These are phyloP conservation scores for Xylariomycetidae sp. DNA, from an alignment of 2,329 filamentous ascomycete species.

Conservation along the genomic window DNA sequence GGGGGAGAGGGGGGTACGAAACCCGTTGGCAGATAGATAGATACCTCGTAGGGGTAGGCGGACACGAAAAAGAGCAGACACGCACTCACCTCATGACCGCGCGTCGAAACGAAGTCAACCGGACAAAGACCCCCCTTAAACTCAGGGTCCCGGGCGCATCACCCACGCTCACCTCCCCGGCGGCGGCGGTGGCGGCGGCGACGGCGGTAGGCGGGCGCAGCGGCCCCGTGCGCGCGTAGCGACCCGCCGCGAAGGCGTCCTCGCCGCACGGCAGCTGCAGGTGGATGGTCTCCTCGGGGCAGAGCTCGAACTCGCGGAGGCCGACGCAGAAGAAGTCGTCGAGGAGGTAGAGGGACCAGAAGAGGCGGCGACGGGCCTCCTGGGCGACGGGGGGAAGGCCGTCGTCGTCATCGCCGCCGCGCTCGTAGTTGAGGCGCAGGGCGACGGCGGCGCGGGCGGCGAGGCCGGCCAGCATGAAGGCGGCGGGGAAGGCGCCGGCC, in stretches of 20 bases:
- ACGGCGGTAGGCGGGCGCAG: conserved; percentile 15
- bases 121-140: conserved; percentile 19
- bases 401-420: no score
- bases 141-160: conserved; percentile 9
- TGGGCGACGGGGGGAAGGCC: conserved; percentile 28
- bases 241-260: conserved; percentile 25
- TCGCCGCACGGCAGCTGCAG: conserved; percentile 31
- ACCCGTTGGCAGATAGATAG: no score
- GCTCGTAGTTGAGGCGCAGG: conserved; percentile 34
- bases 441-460: conserved; percentile 31
- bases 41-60: no score
- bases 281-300: conserved; percentile 32
- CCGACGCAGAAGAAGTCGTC: conserved; percentile 36
- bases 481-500: conserved; percentile 25
- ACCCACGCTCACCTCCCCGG: conserved; percentile 4
- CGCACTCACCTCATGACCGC: conserved; percentile 24
- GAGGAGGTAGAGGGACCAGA: conserved; percentile 35
- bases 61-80: no score
- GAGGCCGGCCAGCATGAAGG: conserved; percentile 31
- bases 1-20: no score
- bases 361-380: conserved; percentile 32
- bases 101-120: conserved; percentile 20
- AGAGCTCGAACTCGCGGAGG: conserved; percentile 35
- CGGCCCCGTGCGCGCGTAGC: conserved; percentile 15
- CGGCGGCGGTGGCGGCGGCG: conserved; percentile 9